Evolutionary conservation across 1,139 yeast genomes (phyloP), one percentile per base, ranked within the genome.

Genomic region (Blastobotrys persicus): DNA sequence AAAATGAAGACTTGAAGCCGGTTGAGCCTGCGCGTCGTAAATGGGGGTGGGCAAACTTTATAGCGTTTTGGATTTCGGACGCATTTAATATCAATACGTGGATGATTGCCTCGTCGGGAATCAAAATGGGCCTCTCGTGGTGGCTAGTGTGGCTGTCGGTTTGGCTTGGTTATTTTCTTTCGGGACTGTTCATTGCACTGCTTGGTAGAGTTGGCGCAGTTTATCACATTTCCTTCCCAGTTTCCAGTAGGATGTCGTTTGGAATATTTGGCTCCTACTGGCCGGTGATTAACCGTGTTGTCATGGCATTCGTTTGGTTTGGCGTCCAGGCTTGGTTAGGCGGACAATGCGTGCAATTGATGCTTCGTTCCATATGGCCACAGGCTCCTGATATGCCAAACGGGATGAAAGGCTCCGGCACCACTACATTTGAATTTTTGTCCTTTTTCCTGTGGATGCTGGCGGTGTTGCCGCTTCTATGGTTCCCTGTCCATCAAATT

Each of bases 121-220:
- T 84, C 52, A 73, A 73, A 47, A 77, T 78, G 35, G 92, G 92
- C 6, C 71, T 88, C 68, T 79, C 83, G 16, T 87, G 95, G 95
- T 88, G 95, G 94, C 89, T 82, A 65, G 82, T 86, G n/a, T 88
- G 95, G 95, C 64, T 87, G 28, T 78, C 92, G 0, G 89, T 88
- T 20, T 86, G 95, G 94, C 51, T 66, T 19, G 72, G 71, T 4
- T 67, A 68, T 50, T 53, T 65, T 31, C 46, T 68, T 17, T 60
- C 70, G 9, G 70, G 60, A 2, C 33, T 51, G n/a, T 59, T 68
- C 47, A 66, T 71, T 13, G 63, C 66, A 14, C 45, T 64, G 45
- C 60, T 60, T 34, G 71, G 71, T 18, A 60, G 71, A 20, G 62
- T 66, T 20, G 75, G 75, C 40, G 63, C 69, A 16, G 59, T 59